phyloP scores from a whole-genome alignment of 1,284 basidiomycete genomes.

The Apiotrichum sp. region DNA sequence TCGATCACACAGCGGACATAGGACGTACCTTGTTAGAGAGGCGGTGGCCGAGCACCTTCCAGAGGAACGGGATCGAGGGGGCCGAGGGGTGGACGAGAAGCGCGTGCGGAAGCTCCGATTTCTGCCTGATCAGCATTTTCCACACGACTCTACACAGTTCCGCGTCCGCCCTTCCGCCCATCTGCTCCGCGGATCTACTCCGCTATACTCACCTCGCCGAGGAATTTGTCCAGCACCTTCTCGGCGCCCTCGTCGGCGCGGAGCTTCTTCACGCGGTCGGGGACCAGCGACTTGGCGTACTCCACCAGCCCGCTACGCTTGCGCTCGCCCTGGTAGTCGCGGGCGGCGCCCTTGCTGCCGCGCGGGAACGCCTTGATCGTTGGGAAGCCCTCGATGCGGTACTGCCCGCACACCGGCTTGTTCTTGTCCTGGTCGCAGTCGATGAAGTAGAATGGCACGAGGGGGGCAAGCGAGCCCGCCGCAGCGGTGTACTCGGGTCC shows the following conservation, averaged over 20 bases:
- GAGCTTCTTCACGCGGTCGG: conserved; percentile 60
- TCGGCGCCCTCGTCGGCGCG: conserved; percentile 51
- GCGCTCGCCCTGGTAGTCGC: conserved; percentile 68
- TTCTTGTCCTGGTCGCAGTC: conserved; percentile 85
- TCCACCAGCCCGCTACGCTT: conserved; percentile 67
- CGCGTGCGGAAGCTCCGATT: conserved; percentile 57
- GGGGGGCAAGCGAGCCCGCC: conserved; percentile 67
- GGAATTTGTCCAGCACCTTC: conserved; percentile 35
- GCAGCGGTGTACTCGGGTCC: conserved; percentile 80
- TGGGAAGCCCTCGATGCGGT: conserved; percentile 86
- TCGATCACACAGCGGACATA: too few species aligned
- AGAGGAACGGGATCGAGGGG: conserved; percentile 72
- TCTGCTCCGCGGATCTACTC: too few species aligned
- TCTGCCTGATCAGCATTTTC: conserved; percentile 40
- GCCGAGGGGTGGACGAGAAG: conserved; percentile 65
- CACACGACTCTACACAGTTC: too few species aligned
- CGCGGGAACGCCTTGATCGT: conserved; percentile 82
- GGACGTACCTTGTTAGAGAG: conserved; percentile 53
- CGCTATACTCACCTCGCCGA: conserved; percentile 27
- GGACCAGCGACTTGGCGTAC: conserved; percentile 68
- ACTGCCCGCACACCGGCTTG: conserved; percentile 71
- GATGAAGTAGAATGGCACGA: conserved; percentile 81
- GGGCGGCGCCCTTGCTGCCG: conserved; percentile 59
- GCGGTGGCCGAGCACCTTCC: conserved; percentile 75
- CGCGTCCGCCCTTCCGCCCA: too few species aligned